These are phyloP conservation scores for Acanthamoeba triangularis DNA, from an alignment of 208 protist species.

Conservation along the genomic window DNA sequence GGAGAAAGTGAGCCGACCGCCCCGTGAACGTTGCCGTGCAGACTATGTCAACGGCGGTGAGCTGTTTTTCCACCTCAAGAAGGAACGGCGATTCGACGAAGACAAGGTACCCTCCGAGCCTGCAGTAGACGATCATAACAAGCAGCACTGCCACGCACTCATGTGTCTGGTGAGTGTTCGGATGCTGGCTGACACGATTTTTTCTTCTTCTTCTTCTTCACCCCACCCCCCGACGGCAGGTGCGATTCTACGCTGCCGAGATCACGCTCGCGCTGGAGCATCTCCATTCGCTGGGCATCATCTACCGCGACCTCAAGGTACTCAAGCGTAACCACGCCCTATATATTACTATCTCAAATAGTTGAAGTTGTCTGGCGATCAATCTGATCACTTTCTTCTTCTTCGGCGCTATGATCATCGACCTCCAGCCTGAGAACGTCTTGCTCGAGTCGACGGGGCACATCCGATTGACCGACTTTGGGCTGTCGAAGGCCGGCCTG, in stretches of 20 bases:
- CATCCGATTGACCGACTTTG: constrained; percentile 34
- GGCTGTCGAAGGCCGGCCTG: constrained; percentile 76
- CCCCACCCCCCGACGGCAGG: neutral
- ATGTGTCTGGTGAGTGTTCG: neutral
- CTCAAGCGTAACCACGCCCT: too few relatives aligned
- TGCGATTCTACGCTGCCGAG: constrained; percentile 88
- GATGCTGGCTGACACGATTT: neutral
- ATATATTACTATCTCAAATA: too few relatives aligned
- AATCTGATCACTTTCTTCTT: constrained; percentile 4
- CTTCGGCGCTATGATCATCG: constrained; percentile 25
- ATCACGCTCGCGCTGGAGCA: constrained; percentile 89
- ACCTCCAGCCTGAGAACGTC: constrained; percentile 88
- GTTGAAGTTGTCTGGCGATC: neutral
- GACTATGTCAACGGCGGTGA: constrained; percentile 90
- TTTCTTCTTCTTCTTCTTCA: too few relatives aligned
- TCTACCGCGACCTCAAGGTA: constrained; percentile 69
- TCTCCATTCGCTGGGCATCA: constrained; percentile 85
- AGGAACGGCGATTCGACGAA: constrained; percentile 4
- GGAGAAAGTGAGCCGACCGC: constrained; percentile 71
- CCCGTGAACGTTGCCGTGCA: neutral
- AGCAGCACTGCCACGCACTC: constrained; percentile 77
- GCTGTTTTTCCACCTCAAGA: constrained; percentile 69
- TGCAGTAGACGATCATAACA: constrained; percentile 57
- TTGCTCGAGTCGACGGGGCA: constrained; percentile 76
- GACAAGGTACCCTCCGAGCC: neutral